Base-by-base conservation (phyloP, 2,329 filamentous ascomycete species). In the Teratosphaeria viscida region DNA sequence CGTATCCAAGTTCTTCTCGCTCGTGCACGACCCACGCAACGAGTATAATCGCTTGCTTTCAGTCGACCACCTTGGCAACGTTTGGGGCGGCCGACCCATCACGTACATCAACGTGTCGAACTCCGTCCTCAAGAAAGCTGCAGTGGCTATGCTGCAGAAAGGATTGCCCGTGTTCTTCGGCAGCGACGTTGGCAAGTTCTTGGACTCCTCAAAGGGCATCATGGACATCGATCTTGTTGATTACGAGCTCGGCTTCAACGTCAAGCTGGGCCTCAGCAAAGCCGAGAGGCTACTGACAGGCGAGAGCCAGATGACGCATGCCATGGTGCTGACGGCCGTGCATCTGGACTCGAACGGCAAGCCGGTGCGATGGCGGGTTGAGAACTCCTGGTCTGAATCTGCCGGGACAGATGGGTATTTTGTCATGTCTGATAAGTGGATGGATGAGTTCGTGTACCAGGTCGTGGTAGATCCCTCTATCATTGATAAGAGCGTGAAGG, bases 111-210 rank as follows among this genome's bases (percentile, higher is more conserved):
- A 95, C 70, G 89, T 94, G 16, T 80, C 86, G 61, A 91, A 91
- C 79, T 62, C 73, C 59, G 81, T 82, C 0, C 85, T 95, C 65
- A 95, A 95, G 74, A 70, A 77, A 0, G 85, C 87, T 0, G 88
- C 86, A 66, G 83, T 95, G 55, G 79, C 82, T 34, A 94, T 91
- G 89, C 82, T 95, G 55, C 82, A 84, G 69, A 85, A 85, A 11
- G 90, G 89, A 1, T 76, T 89, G 5, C 90, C 91, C 10, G 83
- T 95, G 56, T 95, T 95, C 80, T 95, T 96, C 71, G 91, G 91
- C 59, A 88, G 83, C 56, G 91, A 96, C 68, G 90, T 95, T 0
- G 90, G 90, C 63, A 89, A 95, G 72, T 92, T 87, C 73, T 88
- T 84, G 59, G 86, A 92, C 70, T 77, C 76, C 0, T 67, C 67